phyloP scores from a whole-genome alignment of 2,329 filamentous ascomycete species.

The Pseudopyricularia cyperi region DNA sequence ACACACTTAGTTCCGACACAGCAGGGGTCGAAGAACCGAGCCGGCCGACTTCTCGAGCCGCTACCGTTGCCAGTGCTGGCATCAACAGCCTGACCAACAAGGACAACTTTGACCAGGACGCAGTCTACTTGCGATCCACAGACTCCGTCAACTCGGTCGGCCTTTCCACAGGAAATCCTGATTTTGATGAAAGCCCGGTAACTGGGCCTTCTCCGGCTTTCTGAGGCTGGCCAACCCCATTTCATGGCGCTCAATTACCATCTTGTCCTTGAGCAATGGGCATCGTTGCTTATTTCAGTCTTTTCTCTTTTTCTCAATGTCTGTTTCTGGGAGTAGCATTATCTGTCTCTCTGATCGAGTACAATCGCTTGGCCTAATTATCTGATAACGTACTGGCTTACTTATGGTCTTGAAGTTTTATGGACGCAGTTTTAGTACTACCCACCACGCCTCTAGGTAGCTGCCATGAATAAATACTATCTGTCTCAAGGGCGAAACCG shows the following conservation, averaged over 20 bases:
- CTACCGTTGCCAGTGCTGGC: not conserved
- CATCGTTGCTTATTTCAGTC: too few species aligned
- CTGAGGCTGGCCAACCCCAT: not conserved
- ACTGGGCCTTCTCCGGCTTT: not conserved
- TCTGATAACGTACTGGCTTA: too few species aligned
- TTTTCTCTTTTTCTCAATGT: too few species aligned
- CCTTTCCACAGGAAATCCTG: not conserved
- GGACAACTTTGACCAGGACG: not conserved
- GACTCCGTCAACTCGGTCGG: not conserved
- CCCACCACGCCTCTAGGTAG: too few species aligned
- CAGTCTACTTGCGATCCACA: not conserved
- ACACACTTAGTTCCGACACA: not conserved
- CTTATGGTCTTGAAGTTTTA: too few species aligned
- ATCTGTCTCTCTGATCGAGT: too few species aligned
- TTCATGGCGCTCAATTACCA: not conserved
- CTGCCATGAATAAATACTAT: too few species aligned
- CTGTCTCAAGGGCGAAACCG: too few species aligned
- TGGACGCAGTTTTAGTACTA: too few species aligned
- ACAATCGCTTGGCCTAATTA: too few species aligned
- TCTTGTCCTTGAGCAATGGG: too few species aligned
- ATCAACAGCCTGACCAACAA: not conserved
- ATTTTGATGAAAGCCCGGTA: not conserved
- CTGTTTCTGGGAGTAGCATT: too few species aligned
- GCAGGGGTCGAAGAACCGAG: not conserved
- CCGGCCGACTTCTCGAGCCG: not conserved